Percentiles rank a stretch among this genome's conserved stretches.
These are phyloP conservation scores for Kwoniella newhampshirensis DNA, from an alignment of 768 basidiomycete species.

Conservation along the genomic window DNA sequence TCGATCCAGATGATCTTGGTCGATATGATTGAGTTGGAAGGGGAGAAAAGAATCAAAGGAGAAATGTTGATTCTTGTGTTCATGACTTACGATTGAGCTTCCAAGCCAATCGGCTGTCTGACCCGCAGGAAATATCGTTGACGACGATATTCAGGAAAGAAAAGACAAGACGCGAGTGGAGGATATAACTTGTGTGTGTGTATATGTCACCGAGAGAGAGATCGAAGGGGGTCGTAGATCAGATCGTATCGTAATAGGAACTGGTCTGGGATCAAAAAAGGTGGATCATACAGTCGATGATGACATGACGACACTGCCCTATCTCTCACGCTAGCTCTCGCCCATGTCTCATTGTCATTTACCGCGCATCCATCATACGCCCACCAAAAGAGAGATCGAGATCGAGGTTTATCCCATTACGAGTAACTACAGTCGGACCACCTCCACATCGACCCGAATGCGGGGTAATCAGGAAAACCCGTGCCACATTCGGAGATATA, in stretches of 20 bases:
- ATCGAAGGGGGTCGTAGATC: too few species aligned
- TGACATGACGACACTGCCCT: neutral
- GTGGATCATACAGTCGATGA: too few species aligned
- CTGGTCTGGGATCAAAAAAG: too few species aligned
- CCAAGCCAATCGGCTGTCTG: too few species aligned
- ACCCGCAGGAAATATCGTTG: too few species aligned
- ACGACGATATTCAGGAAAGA: too few species aligned
- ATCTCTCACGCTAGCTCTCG: neutral
- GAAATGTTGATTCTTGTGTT: neutral
- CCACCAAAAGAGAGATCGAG: too few species aligned
- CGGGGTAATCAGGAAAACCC: too few species aligned
- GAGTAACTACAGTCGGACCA: constrained; percentile 12
- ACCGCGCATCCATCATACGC: neutral
- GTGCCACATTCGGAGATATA: constrained; percentile 9
- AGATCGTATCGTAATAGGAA: too few species aligned
- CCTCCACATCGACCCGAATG: too few species aligned
- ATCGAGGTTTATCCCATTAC: neutral
- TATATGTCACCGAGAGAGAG: too few species aligned
- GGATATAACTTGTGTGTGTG: neutral
- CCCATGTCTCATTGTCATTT: neutral
- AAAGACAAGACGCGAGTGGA: neutral
- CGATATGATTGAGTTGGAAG: too few species aligned
- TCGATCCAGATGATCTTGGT: neutral
- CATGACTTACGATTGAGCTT: neutral
- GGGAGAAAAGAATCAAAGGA: neutral